Percentiles rank a stretch among this genome's conserved stretches.
These are phyloP conservation scores for Eurotiales sp. DNA, from an alignment of 2,329 filamentous ascomycete genomes.

Conservation along the genomic window DNA sequence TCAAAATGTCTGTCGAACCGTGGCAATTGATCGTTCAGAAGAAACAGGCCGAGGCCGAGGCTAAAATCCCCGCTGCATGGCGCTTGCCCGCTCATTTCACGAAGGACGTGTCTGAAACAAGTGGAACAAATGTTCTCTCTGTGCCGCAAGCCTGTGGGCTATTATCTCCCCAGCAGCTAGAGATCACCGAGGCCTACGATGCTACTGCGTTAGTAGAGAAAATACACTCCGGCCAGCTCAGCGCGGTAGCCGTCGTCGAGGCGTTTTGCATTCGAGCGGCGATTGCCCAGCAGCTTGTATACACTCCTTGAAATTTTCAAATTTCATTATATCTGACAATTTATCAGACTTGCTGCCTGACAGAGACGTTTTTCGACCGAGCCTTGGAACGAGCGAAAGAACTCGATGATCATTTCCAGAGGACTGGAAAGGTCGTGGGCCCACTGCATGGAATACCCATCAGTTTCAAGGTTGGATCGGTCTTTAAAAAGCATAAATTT, in stretches of 20 bases:
- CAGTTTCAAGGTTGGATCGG: slow-evolving; percentile 35
- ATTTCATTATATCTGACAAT: background rate
- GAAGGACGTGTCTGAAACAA: slow-evolving; percentile 25
- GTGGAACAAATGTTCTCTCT: slow-evolving; percentile 38
- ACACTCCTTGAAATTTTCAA: background rate
- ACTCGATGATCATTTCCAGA: slow-evolving; percentile 17
- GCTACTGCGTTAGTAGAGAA: slow-evolving; percentile 19
- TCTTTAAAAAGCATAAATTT: slow-evolving; percentile 46
- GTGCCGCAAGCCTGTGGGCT: slow-evolving; percentile 52
- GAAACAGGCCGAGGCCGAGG: slow-evolving; percentile 35
- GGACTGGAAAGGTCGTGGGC: slow-evolving; percentile 18
- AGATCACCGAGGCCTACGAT: slow-evolving; percentile 55
- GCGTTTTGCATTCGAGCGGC: slow-evolving; percentile 38
- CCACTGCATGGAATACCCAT: slow-evolving; percentile 24
- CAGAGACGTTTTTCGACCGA: slow-evolving; percentile 20
- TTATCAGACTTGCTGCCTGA: slow-evolving; percentile 19
- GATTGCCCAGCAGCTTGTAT: slow-evolving; percentile 22
- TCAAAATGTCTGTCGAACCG: slow-evolving; percentile 16
- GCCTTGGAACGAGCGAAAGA: slow-evolving; percentile 16
- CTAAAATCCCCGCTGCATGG: slow-evolving; percentile 39
- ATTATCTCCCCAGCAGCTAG: slow-evolving; percentile 48
- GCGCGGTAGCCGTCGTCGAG: slow-evolving; percentile 42
- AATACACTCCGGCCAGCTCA: slow-evolving; percentile 31
- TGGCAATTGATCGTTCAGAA: slow-evolving; percentile 33
- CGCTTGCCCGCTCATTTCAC: slow-evolving; percentile 30